Base-by-base conservation (phyloP, 1,284 basidiomycete genomes). In the Inonotus obliquus region DNA sequence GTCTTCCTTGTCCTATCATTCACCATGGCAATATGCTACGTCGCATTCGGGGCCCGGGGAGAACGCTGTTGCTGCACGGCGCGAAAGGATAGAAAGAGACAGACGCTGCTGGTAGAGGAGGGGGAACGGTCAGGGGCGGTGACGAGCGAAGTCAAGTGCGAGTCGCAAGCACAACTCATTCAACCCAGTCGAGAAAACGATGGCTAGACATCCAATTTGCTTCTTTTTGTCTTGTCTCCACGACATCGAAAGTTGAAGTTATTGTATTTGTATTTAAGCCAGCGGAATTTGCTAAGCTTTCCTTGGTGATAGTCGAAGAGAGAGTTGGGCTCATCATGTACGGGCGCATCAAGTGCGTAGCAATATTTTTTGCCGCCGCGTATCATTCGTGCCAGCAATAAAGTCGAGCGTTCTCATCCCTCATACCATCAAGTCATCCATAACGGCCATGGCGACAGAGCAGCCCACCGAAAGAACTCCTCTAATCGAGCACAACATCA, bases 401-500 rank as follows among this genome's bases (percentile, higher is more conserved):
- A 9, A 32, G 32, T 32, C 9, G 32, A 44, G 17, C 41, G 13
- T 44, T 2, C 17, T 44, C 19, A n/a, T n/a, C n/a, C n/a, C n/a
- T n/a, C 19, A n/a, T 44, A 21, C 25, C 37, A 55, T 23, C 54
- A 47, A 10, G 25, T 19, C n/a, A 35, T 7, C 51, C n/a, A 4
- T 19, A 52, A 10, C 35, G 9, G 19, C 23, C 49, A 57, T 57
- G 60, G 27, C n/a, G 14, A 10, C 47, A 17, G 48, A 38, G 9
- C 47, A 56, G 2, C 60, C 60, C n/a, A 49, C 61, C 14, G 61
- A 63, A 58, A 59, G 61, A n/a, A 63, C 61, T 14, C 57, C 61
- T 25, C 57, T 63, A 44, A 25, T 63, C 27, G 44, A 56, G 25
- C n/a, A 53, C 41, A 19, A 4, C 11, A n/a, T 23, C 37, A 53